These are phyloP conservation scores for Cafeteria roenbergensis DNA, from an alignment of 108 stramenopile species.

Conservation along the genomic window DNA sequence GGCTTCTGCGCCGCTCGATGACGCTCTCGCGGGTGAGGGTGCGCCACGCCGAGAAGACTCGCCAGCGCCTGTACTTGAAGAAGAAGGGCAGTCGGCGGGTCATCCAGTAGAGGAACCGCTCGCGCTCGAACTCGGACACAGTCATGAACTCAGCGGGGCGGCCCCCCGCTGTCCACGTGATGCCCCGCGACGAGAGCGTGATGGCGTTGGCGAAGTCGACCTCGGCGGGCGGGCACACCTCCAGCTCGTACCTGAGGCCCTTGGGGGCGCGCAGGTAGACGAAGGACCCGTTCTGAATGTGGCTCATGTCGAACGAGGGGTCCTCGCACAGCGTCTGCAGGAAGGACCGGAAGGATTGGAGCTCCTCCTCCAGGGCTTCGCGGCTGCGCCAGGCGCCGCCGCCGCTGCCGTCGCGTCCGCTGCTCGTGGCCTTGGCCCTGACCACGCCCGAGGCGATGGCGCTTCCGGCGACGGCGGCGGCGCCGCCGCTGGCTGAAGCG, in stretches of 20 bases:
- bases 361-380: too few relatives aligned
- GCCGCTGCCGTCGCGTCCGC: too few relatives aligned
- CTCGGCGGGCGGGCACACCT: background rate
- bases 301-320: background rate
- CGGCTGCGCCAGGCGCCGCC: too few relatives aligned
- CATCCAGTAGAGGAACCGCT: constrained; percentile 32
- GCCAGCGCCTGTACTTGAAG: constrained; percentile 34
- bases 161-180: background rate
- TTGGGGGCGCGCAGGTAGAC: background rate
- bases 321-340: background rate
- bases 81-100: constrained; percentile 40
- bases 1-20: constrained; percentile 15
- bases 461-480: too few relatives aligned
- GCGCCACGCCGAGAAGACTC: constrained; percentile 44
- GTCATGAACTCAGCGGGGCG: constrained; percentile 36
- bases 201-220: background rate
- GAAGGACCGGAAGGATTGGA: background rate
- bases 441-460: too few relatives aligned
- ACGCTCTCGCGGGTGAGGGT: constrained; percentile 22
- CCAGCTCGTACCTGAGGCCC: background rate
- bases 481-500: too few relatives aligned
- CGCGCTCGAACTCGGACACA: constrained; percentile 43
- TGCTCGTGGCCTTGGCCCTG: too few relatives aligned
- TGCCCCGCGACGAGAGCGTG: background rate
- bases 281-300: background rate